Conservation (phyloP, 2,329 filamentous ascomycete genomes). For the Epichloe hybrida region DNA sequence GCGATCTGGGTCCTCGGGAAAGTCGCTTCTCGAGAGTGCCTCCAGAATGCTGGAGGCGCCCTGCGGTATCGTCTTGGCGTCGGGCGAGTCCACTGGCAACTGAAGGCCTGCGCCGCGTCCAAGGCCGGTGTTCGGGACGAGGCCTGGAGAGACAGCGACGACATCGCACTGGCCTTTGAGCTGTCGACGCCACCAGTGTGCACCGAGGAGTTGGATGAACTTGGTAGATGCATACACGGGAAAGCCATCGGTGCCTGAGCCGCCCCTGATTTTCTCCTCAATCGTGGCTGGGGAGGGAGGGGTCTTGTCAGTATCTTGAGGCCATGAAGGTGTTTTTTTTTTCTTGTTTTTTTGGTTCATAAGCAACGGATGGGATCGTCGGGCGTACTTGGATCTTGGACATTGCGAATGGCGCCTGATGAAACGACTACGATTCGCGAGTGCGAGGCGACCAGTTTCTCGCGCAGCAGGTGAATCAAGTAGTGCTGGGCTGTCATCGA, state of each 20-base stretch:
- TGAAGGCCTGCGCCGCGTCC: conserved; percentile 17
- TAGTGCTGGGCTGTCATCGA: conserved; percentile 35
- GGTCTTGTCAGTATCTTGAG: conserved; percentile 1
- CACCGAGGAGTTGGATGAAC: conserved; percentile 35
- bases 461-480: conserved; percentile 32
- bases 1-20: conserved; percentile 36
- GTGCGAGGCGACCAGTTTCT: conserved; percentile 32
- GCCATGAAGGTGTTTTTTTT: no score
- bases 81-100: conserved; percentile 22
- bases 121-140: conserved; percentile 36
- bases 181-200: conserved; percentile 43
- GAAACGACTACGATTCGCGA: conserved; percentile 37
- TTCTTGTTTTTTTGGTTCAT: no score
- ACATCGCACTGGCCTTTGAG: conserved; percentile 30
- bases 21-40: conserved; percentile 30
- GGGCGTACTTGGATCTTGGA: conserved; percentile 24
- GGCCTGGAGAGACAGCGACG: conserved; percentile 39
- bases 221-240: conserved; percentile 31
- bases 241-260: conserved; percentile 18
- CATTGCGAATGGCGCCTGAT: conserved; percentile 30
- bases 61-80: conserved; percentile 34
- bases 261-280: conserved; percentile 25
- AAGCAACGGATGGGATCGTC: no score
- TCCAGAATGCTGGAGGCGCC: conserved; percentile 31
- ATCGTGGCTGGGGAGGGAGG: conserved; percentile 16